A percentile compares a stretch with the other conserved stretches of the same genome.
These are phyloP conservation scores for Paecilomyces sp. DNA, from an alignment of 2,329 filamentous ascomycete species.

Conservation along the genomic window DNA sequence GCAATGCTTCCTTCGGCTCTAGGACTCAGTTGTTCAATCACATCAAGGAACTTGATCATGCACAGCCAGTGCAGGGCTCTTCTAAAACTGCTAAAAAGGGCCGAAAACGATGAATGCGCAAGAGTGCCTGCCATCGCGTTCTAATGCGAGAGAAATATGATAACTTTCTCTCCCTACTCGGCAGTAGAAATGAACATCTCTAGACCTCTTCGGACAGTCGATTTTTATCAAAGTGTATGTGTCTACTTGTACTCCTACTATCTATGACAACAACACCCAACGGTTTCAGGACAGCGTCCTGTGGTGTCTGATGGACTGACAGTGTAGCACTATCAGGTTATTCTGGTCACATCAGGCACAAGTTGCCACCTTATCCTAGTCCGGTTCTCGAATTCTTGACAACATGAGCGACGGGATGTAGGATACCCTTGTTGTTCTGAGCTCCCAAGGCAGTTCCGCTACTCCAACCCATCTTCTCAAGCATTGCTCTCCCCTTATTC, in stretches of 20 bases:
- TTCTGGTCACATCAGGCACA: not conserved
- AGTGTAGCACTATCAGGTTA: not conserved
- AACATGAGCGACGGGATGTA: constrained; percentile 77
- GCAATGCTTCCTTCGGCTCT: constrained; percentile 69
- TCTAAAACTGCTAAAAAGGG: not conserved
- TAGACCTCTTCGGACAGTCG: not conserved
- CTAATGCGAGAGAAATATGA: not conserved
- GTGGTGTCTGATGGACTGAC: not conserved
- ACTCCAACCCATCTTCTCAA: constrained; percentile 97
- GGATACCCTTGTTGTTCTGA: constrained; percentile 75
- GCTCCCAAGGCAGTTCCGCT: constrained; percentile 78
- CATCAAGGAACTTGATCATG: constrained; percentile 60
- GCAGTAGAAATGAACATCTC: not conserved
- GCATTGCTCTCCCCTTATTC: constrained; percentile 77
- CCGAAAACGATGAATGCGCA: not conserved
- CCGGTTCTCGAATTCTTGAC: constrained; percentile 84
- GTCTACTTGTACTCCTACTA: not conserved
- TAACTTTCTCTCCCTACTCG: not conserved
- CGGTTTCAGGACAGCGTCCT: not conserved
- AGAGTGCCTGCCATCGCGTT: not conserved
- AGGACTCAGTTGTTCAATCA: constrained; percentile 68
- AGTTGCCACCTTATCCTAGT: constrained; percentile 47
- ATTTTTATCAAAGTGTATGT: not conserved
- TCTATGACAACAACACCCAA: not conserved
- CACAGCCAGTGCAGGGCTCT: constrained; percentile 37